Evolutionary conservation across 2,329 filamentous ascomycete genomes (phyloP).

Genomic region (Penicillium griseofulvum): DNA sequence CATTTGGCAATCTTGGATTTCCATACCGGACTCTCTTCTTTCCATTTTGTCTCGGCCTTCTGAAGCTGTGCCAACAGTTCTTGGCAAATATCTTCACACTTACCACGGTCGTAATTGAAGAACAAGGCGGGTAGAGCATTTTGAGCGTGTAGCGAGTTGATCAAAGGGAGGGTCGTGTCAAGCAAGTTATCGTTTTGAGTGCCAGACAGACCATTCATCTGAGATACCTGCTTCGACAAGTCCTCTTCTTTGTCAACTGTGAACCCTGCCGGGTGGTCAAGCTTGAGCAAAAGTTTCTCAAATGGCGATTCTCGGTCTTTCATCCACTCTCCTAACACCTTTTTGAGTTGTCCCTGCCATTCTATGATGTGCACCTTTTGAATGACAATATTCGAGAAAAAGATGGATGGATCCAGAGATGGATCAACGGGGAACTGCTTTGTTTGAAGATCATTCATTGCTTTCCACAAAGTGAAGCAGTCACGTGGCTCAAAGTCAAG

Average conservation of each 20-base stretch:
- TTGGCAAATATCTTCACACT: conserved; percentile 61
- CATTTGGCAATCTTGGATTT: conserved; percentile 58
- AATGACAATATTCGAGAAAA: conserved; percentile 50
- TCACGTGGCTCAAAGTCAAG: conserved; percentile 69
- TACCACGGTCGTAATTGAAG: conserved; percentile 70
- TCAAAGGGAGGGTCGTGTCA: conserved; percentile 51
- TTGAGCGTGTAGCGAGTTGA: conserved; percentile 53
- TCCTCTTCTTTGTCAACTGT: neutral
- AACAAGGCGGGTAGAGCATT: conserved; percentile 69
- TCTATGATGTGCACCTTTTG: conserved; percentile 63
- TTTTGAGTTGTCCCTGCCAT: conserved; percentile 65
- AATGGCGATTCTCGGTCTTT: conserved; percentile 53
- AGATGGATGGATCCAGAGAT: conserved; percentile 28
- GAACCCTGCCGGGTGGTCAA: conserved; percentile 26
- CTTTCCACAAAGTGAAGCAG: conserved; percentile 64
- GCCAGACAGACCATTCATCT: neutral
- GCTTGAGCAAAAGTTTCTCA: conserved; percentile 50
- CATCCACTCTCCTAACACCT: conserved; percentile 61
- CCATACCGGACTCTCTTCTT: conserved; percentile 54
- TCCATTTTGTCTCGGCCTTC: conserved; percentile 50
- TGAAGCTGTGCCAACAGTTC: conserved; percentile 54
- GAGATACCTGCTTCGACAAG: neutral
- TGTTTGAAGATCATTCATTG: conserved; percentile 60
- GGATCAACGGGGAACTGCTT: conserved; percentile 47
- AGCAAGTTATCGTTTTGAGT: conserved; percentile 29